phyloP scores from a whole-genome alignment of 2,329 filamentous ascomycete genomes.

The Coniochaeta sp. region DNA sequence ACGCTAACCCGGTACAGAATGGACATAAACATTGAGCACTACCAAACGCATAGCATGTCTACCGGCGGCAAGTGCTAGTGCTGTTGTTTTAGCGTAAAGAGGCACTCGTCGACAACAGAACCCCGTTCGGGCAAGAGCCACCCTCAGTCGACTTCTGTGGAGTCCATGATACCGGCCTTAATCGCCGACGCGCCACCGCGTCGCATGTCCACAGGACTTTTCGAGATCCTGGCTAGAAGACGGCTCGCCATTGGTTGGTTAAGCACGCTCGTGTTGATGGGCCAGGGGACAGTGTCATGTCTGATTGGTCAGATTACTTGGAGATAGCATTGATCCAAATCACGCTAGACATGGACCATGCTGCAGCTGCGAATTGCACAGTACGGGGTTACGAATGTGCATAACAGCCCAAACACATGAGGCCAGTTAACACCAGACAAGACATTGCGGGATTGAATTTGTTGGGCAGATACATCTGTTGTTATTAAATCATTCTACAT shows the following conservation, averaged over 20 bases:
- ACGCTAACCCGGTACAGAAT: neutral
- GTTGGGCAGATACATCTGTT: too few species aligned
- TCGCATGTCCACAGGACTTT: too few species aligned
- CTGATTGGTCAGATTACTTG: neutral
- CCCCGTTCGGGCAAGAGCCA: neutral
- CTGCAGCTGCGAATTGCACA: neutral
- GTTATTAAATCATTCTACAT: too few species aligned
- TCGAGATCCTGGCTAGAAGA: neutral
- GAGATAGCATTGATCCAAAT: constrained; percentile 2
- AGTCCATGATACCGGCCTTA: too few species aligned
- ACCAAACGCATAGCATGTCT: neutral
- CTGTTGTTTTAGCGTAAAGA: too few species aligned
- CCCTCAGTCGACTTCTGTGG: neutral
- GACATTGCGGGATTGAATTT: too few species aligned
- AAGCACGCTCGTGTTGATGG: constrained; percentile 1
- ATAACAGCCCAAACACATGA: neutral
- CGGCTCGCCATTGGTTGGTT: neutral
- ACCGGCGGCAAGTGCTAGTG: too few species aligned
- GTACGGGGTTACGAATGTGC: constrained; percentile 1
- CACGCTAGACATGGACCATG: constrained; percentile 3
- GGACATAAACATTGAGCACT: neutral
- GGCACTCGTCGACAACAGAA: too few species aligned
- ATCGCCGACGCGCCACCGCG: too few species aligned
- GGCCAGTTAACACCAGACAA: neutral
- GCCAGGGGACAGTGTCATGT: neutral